Percentiles rank a stretch among this genome's conserved stretches.
Conservation (phyloP, 345 rosid species). For the Lepidium didymum region DNA sequence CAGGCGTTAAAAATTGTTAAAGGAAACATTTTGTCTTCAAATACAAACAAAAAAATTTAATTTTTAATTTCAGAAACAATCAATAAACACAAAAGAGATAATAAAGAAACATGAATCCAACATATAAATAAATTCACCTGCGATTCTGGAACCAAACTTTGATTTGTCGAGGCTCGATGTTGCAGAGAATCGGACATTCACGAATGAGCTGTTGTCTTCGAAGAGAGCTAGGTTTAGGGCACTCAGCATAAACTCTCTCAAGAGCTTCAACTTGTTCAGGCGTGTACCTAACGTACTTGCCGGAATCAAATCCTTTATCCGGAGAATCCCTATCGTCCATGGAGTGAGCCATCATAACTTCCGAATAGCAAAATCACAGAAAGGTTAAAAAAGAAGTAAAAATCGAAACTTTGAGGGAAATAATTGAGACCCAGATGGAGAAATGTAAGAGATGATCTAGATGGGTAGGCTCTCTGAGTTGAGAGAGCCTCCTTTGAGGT, state of each 20-base stretch:
- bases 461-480: constrained; percentile 30
- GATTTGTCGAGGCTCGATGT: constrained; percentile 35
- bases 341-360: constrained; percentile 30
- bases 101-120: background rate
- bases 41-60: constrained; percentile 3
- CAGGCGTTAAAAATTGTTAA: background rate
- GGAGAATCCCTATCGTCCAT: constrained; percentile 34
- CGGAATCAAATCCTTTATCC: constrained; percentile 28
- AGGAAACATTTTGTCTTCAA: background rate
- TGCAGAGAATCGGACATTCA: constrained; percentile 27
- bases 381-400: background rate
- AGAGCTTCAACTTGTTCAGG: constrained; percentile 37
- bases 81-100: background rate
- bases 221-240: constrained; percentile 35
- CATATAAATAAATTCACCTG: background rate
- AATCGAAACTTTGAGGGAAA: background rate
- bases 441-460: background rate
- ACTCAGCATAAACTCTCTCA: constrained; percentile 34
- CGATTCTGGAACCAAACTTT: constrained; percentile 41
- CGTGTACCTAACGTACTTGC: constrained; percentile 34
- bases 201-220: constrained; percentile 34
- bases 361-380: background rate
- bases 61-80: background rate
- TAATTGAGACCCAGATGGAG: background rate
- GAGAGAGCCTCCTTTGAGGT: constrained; percentile 34